A percentile compares a stretch with the other conserved stretches of the same genome.
Conservation (phyloP, 2,329 filamentous ascomycete species). For the Rhinocladiella mackenziei region DNA sequence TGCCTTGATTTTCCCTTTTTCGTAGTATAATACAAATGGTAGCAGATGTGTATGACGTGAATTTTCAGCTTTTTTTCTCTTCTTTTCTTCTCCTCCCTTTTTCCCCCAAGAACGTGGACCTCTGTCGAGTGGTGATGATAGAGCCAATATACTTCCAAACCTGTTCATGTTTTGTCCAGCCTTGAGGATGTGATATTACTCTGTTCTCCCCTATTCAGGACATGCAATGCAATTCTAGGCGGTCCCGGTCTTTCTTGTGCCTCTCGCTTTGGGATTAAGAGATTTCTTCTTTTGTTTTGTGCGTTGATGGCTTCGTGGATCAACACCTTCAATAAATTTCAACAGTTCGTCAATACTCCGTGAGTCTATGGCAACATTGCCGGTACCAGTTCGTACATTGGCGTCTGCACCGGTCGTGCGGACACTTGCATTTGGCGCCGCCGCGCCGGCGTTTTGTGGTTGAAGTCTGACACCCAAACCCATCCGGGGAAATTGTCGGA, state of each 20-base stretch:
- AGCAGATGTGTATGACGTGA: background rate
- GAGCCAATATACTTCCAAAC: background rate
- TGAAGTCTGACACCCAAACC: constrained; percentile 44
- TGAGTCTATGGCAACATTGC: constrained; percentile 57
- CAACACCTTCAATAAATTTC: constrained; percentile 82
- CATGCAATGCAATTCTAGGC: constrained; percentile 5
- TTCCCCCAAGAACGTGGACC: background rate
- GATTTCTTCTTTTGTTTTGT: constrained; percentile 43
- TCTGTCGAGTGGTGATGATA: background rate
- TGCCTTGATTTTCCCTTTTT: background rate
- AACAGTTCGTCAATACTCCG: constrained; percentile 90
- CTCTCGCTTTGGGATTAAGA: constrained; percentile 28
- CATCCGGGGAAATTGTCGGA: constrained; percentile 60
- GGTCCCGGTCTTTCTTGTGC: constrained; percentile 17
- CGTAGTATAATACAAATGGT: constrained; percentile 4
- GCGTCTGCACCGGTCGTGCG: constrained; percentile 26
- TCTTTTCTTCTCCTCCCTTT: background rate
- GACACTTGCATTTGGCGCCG: constrained; percentile 46
- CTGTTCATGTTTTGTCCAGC: too few relatives aligned
- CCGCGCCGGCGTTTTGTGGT: constrained; percentile 36
- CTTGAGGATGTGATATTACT: background rate
- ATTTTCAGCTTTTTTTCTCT: background rate
- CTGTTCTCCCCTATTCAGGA: background rate
- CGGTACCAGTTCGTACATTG: constrained; percentile 27
- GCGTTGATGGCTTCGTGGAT: constrained; percentile 38